Percentiles rank a stretch among this genome's conserved stretches.
Conservation (phyloP, 75 land plant species). For the Picea glauca region DNA sequence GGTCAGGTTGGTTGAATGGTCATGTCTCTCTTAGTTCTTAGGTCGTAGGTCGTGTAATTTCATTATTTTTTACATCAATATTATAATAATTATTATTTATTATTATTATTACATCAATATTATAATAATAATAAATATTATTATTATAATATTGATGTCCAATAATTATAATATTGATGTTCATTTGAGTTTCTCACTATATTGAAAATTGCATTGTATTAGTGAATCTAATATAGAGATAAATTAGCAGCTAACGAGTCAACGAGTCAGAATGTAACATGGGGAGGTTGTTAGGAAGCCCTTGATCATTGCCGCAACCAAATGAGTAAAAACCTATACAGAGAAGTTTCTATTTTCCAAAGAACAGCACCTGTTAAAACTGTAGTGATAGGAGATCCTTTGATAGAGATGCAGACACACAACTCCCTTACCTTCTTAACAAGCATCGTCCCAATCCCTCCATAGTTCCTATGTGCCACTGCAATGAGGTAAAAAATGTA, state of each 20-base stretch:
- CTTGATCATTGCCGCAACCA: neutral
- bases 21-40: too few relatives aligned
- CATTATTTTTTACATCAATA: too few relatives aligned
- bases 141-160: too few relatives aligned
- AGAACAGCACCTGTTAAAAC: neutral
- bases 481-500: conserved; percentile 8
- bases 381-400: neutral
- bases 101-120: too few relatives aligned
- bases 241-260: neutral
- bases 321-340: neutral
- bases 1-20: too few relatives aligned
- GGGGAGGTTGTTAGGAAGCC: too few relatives aligned
- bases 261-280: neutral
- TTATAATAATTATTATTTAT: too few relatives aligned
- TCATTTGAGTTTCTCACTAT: too few relatives aligned
- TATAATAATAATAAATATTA: too few relatives aligned
- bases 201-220: neutral
- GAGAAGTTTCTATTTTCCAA: conserved; percentile 4
- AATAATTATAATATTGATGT: too few relatives aligned
- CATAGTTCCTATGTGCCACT: conserved; percentile 46
- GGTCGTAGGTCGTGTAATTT: too few relatives aligned
- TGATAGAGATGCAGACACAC: neutral
- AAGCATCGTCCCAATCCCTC: conserved; percentile 47
- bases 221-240: neutral
- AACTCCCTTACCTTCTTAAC: conserved; percentile 37